Evolutionary conservation across 306 rosid species (phyloP).

Genomic region (Vigna radiata): DNA sequence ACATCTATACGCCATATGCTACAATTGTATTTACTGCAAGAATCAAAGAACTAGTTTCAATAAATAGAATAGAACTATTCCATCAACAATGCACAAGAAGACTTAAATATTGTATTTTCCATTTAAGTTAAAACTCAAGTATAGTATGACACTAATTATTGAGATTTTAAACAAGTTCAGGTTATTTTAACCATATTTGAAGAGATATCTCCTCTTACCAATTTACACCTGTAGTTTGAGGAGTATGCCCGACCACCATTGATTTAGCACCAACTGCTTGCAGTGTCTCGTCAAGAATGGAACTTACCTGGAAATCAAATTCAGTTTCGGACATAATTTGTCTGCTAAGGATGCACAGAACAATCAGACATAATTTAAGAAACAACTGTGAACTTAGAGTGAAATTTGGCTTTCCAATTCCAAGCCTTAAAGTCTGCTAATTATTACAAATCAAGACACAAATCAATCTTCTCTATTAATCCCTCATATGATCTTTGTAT

Average conservation of each 20-base stretch:
- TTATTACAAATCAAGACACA: too few species aligned
- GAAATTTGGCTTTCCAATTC: too few species aligned
- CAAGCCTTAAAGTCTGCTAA: too few species aligned
- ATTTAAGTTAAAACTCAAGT: neutral
- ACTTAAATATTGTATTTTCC: neutral
- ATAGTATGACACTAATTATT: slow-evolving; percentile 1
- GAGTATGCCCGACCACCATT: slow-evolving; percentile 99
- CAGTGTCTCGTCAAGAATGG: slow-evolving; percentile 81
- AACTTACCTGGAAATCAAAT: slow-evolving; percentile 59
- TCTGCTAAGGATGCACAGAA: slow-evolving; percentile 19
- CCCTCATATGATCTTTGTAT: slow-evolving; percentile 7
- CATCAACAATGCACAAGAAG: neutral
- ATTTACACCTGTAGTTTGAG: slow-evolving; percentile 86
- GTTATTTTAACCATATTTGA: slow-evolving; percentile 11
- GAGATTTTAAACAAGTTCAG: neutral
- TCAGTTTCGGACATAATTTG: slow-evolving; percentile 6
- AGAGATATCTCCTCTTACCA: slow-evolving; percentile 58
- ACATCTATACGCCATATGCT: slow-evolving; percentile 98
- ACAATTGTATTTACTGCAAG: slow-evolving; percentile 82
- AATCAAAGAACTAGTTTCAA: slow-evolving; percentile 38
- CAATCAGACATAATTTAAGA: neutral
- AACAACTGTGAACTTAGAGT: neutral
- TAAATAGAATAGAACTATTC: slow-evolving; percentile 29
- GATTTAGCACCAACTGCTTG: slow-evolving; percentile 86
- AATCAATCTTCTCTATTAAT: slow-evolving; percentile 1